Percentiles rank a stretch among this genome's conserved stretches.
Evolutionary conservation across 176 grass and related monocot species (phyloP).

Genomic region (Oropetium thomaeum): DNA sequence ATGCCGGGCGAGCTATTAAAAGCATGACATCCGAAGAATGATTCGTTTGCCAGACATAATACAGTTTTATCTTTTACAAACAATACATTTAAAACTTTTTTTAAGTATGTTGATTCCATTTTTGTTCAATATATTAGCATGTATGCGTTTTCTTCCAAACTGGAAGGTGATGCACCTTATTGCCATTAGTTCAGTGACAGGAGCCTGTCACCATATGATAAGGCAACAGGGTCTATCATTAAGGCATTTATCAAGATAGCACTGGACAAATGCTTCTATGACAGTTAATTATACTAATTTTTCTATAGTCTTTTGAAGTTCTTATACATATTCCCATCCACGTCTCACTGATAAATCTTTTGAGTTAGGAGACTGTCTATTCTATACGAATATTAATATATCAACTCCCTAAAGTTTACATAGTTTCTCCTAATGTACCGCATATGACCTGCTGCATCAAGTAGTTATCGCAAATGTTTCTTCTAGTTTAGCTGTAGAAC

Average conservation of each 20-base stretch:
- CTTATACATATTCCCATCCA: neutral
- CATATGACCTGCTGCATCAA: neutral
- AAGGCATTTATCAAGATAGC: neutral
- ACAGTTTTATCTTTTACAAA: neutral
- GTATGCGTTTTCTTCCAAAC: too few relatives aligned
- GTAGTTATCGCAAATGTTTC: neutral
- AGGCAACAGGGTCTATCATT: neutral
- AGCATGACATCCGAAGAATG: too few relatives aligned
- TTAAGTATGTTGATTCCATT: neutral
- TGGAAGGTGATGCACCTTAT: too few relatives aligned
- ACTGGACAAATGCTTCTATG: neutral
- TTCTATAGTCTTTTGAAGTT: neutral
- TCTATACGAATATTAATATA: neutral
- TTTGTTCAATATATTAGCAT: neutral
- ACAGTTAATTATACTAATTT: neutral
- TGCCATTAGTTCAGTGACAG: too few relatives aligned
- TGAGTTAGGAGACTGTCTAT: neutral
- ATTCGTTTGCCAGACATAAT: conserved; percentile 1
- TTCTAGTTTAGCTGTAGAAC: neutral
- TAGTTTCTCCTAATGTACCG: neutral
- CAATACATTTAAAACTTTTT: neutral
- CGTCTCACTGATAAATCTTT: neutral
- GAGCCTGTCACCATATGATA: neutral
- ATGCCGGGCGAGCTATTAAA: too few relatives aligned
- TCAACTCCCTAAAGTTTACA: neutral